Conservation (phyloP, 495 filamentous ascomycete species). For the Lindgomyces ingoldianus region DNA sequence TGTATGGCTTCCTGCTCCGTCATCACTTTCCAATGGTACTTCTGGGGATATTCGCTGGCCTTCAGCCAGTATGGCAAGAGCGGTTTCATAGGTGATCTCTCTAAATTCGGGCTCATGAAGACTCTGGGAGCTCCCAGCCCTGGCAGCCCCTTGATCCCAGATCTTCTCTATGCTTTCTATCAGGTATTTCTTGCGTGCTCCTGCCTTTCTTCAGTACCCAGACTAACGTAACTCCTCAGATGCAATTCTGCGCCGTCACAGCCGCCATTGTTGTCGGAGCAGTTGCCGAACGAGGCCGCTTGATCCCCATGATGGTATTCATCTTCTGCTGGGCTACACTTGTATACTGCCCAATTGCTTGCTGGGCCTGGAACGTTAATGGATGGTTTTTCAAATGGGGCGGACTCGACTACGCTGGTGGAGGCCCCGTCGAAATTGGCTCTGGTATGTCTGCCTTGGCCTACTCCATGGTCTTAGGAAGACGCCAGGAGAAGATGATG, state of each 20-base stretch:
- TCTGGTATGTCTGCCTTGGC: constrained; percentile 91
- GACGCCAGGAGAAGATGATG: constrained; percentile 99
- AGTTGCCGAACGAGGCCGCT: constrained; percentile 88
- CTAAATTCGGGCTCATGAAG: constrained; percentile 67
- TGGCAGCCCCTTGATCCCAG: constrained; percentile 63
- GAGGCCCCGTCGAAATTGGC: constrained; percentile 95
- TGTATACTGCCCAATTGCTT: constrained; percentile 94
- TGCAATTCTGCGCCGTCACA: constrained; percentile 95
- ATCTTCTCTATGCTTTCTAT: constrained; percentile 67
- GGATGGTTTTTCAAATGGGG: constrained; percentile 93
- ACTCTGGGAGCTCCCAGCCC: constrained; percentile 63
- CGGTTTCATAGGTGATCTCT: constrained; percentile 67
- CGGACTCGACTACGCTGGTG: constrained; percentile 94
- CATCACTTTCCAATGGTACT: constrained; percentile 74
- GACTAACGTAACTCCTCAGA: constrained; percentile 52
- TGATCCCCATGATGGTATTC: constrained; percentile 95
- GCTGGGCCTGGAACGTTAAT: constrained; percentile 93
- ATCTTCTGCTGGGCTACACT: constrained; percentile 93
- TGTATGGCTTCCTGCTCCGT: constrained; percentile 66
- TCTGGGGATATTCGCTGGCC: constrained; percentile 74
- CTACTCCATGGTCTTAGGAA: constrained; percentile 92
- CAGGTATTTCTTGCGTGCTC: constrained; percentile 52
- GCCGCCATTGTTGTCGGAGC: constrained; percentile 91
- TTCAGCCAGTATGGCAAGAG: constrained; percentile 65
- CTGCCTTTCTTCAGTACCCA: neutral